Evolutionary conservation across 2,329 filamentous ascomycete species (phyloP), one percentile per base, ranked within the genome.

Genomic region (Periconia sp.): DNA sequence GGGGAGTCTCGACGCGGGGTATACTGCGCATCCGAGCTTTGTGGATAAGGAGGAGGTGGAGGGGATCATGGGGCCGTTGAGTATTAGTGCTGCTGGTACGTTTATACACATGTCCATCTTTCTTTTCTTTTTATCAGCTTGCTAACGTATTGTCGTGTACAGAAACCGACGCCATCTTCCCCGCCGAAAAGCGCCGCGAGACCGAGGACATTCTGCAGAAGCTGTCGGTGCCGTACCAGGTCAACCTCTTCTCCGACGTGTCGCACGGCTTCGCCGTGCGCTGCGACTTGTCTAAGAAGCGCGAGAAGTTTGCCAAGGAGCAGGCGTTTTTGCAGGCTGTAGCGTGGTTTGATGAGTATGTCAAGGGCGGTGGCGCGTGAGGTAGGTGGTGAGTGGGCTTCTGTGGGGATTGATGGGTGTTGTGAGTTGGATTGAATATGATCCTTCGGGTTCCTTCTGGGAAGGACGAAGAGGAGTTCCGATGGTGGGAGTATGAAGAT

Each of bases 301-400:
- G 77, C 44, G 72, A 83, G 66, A 85, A 82, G 71, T 93, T 82
- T 64, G 87, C 89, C 37, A 92, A 91, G 81, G 89, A 95, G 76
- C 85, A 88, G 75, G 90, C 91, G 6, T 94, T 94, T 70, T 66
- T 81, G 59, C 91, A 94, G 79, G 90, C 90, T 35, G 79, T 92
- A 48, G 71, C 79, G 49, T 95, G 91, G 91, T 92, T 95, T 62
- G 82, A 89, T 61, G 79, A 86, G 72, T 79, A 82, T 70, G 70
- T 89, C 56, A 78, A 77, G 70, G 56, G 63, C 42, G 54, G 6
- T 42, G 41, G n/a, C 3, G 17, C 3, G n/a, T 6, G 8, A 20
- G 13, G 11, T 13, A 18, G 41, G 14, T 17, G n/a, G 13, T 42
- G 40, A 9, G 14, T 7, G 14, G n/a, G 40, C 17, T n/a, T n/a